phyloP scores from a whole-genome alignment of 2,329 filamentous ascomycete genomes.

The Colletotrichum sp. region DNA sequence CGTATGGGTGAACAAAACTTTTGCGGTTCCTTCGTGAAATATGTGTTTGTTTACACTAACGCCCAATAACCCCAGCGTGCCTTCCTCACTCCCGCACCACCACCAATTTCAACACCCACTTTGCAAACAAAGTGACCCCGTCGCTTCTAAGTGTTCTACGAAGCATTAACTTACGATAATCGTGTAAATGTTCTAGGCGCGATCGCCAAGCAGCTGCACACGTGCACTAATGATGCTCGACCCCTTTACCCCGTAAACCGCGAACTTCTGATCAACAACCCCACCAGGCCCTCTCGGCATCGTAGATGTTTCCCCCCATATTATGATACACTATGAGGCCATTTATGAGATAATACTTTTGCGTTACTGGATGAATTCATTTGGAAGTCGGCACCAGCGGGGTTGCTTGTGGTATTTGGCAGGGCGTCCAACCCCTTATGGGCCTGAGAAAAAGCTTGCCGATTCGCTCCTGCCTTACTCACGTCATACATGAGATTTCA shows the following conservation, averaged over 20 bases:
- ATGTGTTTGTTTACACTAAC: background rate
- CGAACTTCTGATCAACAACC: slow-evolving; percentile 22
- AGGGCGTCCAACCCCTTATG: slow-evolving; percentile 22
- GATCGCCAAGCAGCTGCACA: slow-evolving; percentile 20
- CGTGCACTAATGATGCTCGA: slow-evolving; percentile 21
- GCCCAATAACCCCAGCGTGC: background rate
- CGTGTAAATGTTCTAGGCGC: slow-evolving; percentile 21
- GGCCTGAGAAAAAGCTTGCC: slow-evolving; percentile 17
- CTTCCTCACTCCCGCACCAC: background rate
- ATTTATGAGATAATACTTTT: slow-evolving; percentile 38
- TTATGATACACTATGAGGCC: slow-evolving; percentile 22
- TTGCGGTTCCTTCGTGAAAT: background rate
- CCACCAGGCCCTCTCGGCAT: slow-evolving; percentile 22
- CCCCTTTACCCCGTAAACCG: slow-evolving; percentile 16
- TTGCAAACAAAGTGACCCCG: accelerated
- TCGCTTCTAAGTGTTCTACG: background rate
- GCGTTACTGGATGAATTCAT: slow-evolving; percentile 30
- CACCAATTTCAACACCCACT: background rate
- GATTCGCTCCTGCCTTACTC: background rate
- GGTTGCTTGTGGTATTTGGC: slow-evolving; percentile 33
- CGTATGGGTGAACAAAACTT: background rate
- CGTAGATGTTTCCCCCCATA: slow-evolving; percentile 13
- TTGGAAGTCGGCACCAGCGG: slow-evolving; percentile 30
- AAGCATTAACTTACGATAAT: slow-evolving; percentile 15
- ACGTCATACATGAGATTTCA: accelerated